Percentiles rank a stretch among this genome's conserved stretches.
Conservation (phyloP, 2,329 filamentous ascomycete species). For the Westerdykella sp. region DNA sequence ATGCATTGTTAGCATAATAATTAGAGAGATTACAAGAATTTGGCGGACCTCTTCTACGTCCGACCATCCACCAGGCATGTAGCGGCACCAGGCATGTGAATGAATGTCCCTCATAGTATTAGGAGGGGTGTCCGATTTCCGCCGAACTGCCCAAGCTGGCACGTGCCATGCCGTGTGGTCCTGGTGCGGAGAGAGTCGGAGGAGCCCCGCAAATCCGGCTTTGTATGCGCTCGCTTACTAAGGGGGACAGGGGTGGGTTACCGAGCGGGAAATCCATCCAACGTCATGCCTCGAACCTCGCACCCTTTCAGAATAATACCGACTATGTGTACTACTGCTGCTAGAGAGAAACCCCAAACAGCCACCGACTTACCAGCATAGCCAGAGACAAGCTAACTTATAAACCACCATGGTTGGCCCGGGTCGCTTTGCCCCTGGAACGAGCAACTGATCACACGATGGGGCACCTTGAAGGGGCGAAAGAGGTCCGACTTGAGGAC, state of each 20-base stretch:
- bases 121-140: too few species aligned
- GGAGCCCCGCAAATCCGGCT: not conserved
- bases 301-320: not conserved
- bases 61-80: not conserved
- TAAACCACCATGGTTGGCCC: too few species aligned
- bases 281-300: not conserved
- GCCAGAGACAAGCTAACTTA: not conserved
- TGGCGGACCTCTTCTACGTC: not conserved
- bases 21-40: not conserved
- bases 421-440: too few species aligned
- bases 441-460: too few species aligned
- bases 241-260: not conserved
- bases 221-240: not conserved
- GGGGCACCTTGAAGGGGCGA: too few species aligned
- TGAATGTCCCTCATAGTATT: not conserved
- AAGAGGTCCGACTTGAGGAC: too few species aligned
- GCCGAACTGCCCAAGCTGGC: not conserved
- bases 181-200: not conserved
- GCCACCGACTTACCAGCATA: not conserved
- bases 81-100: not conserved
- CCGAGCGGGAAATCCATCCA: not conserved
- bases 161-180: too few species aligned
- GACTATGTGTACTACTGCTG: too few species aligned
- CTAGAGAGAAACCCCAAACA: not conserved
- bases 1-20: not conserved